Evolutionary conservation across 140 eudicot species (phyloP).

Genomic region (Stevia rebaudiana): DNA sequence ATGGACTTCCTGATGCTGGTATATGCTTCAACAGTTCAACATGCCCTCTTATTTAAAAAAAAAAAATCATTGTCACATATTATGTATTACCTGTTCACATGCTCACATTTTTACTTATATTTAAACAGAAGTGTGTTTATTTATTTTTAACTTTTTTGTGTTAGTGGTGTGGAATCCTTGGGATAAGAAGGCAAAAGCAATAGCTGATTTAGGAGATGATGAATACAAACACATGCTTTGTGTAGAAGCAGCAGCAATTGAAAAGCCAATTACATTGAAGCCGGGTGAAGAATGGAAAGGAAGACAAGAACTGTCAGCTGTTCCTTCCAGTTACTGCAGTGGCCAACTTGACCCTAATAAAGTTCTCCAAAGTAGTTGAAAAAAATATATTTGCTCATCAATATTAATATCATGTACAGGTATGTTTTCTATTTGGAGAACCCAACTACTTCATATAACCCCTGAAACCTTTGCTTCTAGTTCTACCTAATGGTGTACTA

Average conservation of each 20-base stretch:
- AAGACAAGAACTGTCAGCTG: constrained; percentile 65
- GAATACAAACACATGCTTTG: constrained; percentile 77
- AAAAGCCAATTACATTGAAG: constrained; percentile 61
- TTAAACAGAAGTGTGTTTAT: neutral
- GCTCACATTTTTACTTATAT: no score
- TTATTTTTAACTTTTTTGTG: neutral
- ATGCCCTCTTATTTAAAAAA: neutral
- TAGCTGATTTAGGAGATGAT: constrained; percentile 65
- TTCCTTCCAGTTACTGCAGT: constrained; percentile 72
- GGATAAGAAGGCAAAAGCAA: constrained; percentile 74
- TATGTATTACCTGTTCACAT: no score
- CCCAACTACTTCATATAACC: neutral
- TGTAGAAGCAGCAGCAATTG: constrained; percentile 79
- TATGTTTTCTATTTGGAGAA: constrained; percentile 21
- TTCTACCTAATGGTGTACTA: neutral
- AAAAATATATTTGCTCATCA: constrained; percentile 28
- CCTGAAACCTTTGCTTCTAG: neutral
- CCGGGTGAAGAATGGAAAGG: constrained; percentile 94
- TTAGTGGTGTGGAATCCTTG: constrained; percentile 96
- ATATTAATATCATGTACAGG: constrained; percentile 49
- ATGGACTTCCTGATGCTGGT: constrained; percentile 96
- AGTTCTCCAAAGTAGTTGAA: constrained; percentile 38
- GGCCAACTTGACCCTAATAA: constrained; percentile 63
- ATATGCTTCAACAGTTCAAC: neutral
- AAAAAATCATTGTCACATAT: neutral